Conservation (phyloP, 2,329 filamentous ascomycete species). For the Colletotrichum truncatum region DNA sequence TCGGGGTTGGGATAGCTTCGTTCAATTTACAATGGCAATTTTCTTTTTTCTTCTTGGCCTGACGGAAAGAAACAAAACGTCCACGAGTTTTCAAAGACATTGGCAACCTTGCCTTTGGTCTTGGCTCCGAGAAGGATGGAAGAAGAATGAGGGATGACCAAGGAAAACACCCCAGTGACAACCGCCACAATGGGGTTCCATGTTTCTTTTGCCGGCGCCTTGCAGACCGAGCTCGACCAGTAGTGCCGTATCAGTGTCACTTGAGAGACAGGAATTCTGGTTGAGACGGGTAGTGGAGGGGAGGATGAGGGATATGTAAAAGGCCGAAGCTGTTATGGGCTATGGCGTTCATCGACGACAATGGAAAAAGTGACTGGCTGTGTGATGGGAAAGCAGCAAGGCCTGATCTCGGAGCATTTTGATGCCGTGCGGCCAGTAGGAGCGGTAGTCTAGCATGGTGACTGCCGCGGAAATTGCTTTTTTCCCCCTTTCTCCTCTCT, state of each 20-base stretch:
- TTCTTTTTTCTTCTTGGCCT: background rate
- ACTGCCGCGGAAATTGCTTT: conserved; percentile 1
- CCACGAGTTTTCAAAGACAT: conserved; percentile 26
- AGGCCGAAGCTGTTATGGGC: background rate
- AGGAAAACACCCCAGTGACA: conserved; percentile 4
- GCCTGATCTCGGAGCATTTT: background rate
- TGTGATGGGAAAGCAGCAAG: too few relatives aligned
- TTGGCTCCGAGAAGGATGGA: background rate
- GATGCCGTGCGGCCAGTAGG: too few relatives aligned
- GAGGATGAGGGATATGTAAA: background rate
- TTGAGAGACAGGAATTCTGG: background rate
- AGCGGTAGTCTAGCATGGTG: background rate
- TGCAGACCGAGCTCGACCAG: conserved; percentile 4
- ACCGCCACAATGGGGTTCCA: conserved; percentile 17
- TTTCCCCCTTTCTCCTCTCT: background rate
- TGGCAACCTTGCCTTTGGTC: background rate
- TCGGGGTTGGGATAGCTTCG: background rate
- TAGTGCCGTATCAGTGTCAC: conserved; percentile 2
- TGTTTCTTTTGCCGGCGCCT: conserved; percentile 26
- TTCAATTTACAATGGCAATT: background rate
- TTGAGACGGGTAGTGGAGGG: background rate
- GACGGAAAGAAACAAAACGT: background rate
- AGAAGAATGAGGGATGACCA: background rate
- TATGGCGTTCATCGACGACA: background rate
- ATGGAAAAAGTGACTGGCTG: too few relatives aligned